Evolutionary conservation across 2,329 filamentous ascomycete species (phyloP).

Genomic region (Calonectria pauciramosa): DNA sequence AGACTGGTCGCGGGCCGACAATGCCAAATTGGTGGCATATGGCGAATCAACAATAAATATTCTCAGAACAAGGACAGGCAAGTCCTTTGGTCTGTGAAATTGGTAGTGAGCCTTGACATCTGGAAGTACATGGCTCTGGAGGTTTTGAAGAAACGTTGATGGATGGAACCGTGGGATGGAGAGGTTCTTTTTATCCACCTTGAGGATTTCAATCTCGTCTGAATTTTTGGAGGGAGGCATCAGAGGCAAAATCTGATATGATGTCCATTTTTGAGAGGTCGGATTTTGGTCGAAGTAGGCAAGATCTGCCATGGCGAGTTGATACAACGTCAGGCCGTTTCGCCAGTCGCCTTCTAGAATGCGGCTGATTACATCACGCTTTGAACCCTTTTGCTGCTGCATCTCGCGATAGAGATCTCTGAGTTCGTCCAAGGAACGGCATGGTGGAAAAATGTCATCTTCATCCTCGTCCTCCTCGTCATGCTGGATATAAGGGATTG

Average conservation of each 20-base stretch:
- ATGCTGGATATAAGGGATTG: constrained; percentile 52
- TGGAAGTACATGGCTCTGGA: constrained; percentile 81
- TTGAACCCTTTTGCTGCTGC: constrained; percentile 71
- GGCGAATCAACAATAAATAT: constrained; percentile 86
- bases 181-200: constrained; percentile 61
- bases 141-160: constrained; percentile 81
- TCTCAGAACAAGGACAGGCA: constrained; percentile 81
- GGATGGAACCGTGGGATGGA: constrained; percentile 81
- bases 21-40: constrained; percentile 74
- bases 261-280: constrained; percentile 73
- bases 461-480: constrained; percentile 69
- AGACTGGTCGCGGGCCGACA: constrained; percentile 50
- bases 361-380: constrained; percentile 73
- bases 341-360: constrained; percentile 79
- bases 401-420: constrained; percentile 74
- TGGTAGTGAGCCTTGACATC: constrained; percentile 89
- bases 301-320: constrained; percentile 78
- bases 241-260: constrained; percentile 70
- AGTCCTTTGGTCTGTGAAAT: constrained; percentile 76
- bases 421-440: constrained; percentile 75
- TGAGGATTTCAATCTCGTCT: constrained; percentile 57
- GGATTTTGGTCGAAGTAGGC: constrained; percentile 77
- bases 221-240: constrained; percentile 53
- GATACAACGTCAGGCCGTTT: constrained; percentile 73
- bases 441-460: constrained; percentile 78